A percentile compares a stretch with the other conserved stretches of the same genome.
These are phyloP conservation scores for Quambalaria eucalypti DNA, from an alignment of 1,284 basidiomycete genomes.

Conservation along the genomic window DNA sequence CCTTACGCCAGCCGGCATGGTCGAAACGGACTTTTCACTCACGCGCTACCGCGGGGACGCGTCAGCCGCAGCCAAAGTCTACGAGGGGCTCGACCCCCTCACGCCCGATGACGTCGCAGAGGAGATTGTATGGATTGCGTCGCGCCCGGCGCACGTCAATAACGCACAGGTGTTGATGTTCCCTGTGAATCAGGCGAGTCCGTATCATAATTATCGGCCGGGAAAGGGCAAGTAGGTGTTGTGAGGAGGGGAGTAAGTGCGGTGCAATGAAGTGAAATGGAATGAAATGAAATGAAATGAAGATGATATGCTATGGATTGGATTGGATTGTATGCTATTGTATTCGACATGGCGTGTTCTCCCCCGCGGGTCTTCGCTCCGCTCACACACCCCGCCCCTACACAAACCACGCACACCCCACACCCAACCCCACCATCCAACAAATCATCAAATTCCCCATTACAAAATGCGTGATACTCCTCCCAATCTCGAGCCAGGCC, in stretches of 20 bases:
- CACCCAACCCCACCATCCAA: background rate
- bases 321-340: no score
- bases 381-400: no score
- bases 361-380: no score
- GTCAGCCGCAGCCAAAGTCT: conserved; percentile 33
- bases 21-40: conserved; percentile 57
- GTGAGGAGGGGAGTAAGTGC: no score
- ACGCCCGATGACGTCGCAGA: conserved; percentile 57
- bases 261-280: no score
- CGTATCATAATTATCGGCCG: background rate
- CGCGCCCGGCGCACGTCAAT: conserved; percentile 52
- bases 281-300: no score
- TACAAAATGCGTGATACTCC: conserved; percentile 78
- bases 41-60: conserved; percentile 32
- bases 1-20: conserved; percentile 57
- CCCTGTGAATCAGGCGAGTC: conserved; percentile 35
- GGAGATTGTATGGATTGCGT: conserved; percentile 91
- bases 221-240: no score
- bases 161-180: conserved; percentile 38
- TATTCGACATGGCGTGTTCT: no score
- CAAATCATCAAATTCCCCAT: conserved; percentile 62
- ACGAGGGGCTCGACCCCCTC: conserved; percentile 39
- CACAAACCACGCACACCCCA: no score
- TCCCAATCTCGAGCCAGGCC: conserved; percentile 83
- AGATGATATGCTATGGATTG: no score